Conservation (phyloP, 2,329 filamentous ascomycete genomes). For the Hypoxylon sp. region DNA sequence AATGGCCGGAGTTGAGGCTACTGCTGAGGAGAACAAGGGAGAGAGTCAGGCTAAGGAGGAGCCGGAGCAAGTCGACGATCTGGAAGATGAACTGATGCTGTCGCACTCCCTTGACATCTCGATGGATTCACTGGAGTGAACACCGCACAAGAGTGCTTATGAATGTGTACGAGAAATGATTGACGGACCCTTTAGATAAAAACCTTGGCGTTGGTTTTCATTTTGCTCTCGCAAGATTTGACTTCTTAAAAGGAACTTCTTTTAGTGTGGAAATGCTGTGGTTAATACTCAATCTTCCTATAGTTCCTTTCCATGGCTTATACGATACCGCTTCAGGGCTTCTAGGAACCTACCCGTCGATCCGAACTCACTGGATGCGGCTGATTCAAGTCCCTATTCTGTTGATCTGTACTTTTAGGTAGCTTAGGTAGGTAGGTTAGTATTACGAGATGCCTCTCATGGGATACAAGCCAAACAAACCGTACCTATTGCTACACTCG, state of each 20-base stretch:
- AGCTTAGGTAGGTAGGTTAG: neutral
- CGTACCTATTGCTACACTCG: neutral
- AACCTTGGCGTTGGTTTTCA: neutral
- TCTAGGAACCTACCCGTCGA: too few species aligned
- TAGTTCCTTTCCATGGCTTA: too few species aligned
- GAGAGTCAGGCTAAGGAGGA: slow-evolving; percentile 57
- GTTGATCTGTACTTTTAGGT: too few species aligned
- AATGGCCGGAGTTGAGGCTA: slow-evolving; percentile 19
- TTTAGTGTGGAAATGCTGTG: too few species aligned
- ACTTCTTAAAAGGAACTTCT: neutral
- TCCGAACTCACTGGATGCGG: too few species aligned
- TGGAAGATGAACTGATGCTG: neutral
- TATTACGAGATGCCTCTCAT: neutral
- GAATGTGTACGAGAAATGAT: neutral
- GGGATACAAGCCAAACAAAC: neutral
- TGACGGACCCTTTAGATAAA: neutral
- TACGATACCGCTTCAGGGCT: too few species aligned
- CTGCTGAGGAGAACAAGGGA: neutral
- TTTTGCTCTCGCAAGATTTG: neutral
- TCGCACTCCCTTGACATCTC: neutral
- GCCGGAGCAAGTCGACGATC: slow-evolving; percentile 44
- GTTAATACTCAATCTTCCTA: too few species aligned
- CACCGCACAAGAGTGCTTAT: too few species aligned
- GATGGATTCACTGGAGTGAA: neutral
- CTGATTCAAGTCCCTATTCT: too few species aligned